Conservation (phyloP, 495 filamentous ascomycete species). For the Trichoderma parareesei region DNA sequence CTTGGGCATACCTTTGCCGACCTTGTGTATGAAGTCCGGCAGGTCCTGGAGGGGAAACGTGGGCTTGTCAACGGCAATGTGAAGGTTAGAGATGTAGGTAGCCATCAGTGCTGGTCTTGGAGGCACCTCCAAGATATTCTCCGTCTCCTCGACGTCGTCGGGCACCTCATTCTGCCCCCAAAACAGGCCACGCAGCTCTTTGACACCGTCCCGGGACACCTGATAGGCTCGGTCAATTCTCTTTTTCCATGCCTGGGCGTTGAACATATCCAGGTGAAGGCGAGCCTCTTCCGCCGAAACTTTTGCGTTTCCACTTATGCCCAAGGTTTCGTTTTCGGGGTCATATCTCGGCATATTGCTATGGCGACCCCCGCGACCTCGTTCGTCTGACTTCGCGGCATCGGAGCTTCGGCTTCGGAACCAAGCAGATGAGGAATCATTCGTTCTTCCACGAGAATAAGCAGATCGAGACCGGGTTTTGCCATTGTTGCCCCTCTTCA, state of each 20-base stretch:
- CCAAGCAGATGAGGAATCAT: constrained; percentile 23
- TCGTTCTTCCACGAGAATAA: constrained; percentile 34
- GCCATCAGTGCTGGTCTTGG: constrained; percentile 80
- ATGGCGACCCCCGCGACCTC: constrained; percentile 18
- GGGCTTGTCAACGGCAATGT: constrained; percentile 83
- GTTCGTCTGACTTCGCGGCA: constrained; percentile 27
- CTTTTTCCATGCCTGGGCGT: constrained; percentile 86
- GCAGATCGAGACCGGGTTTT: constrained; percentile 42
- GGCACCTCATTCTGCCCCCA: constrained; percentile 77
- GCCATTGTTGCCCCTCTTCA: constrained; percentile 38
- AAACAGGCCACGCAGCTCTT: constrained; percentile 70
- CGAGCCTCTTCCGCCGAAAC: constrained; percentile 67
- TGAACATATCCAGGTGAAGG: constrained; percentile 65
- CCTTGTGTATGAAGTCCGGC: constrained; percentile 71
- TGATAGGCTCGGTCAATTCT: constrained; percentile 72
- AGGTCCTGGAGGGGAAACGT: constrained; percentile 77
- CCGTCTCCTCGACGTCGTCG: constrained; percentile 69
- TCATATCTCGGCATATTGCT: constrained; percentile 54
- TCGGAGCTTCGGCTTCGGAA: constrained; percentile 49
- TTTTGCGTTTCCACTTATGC: constrained; percentile 58
- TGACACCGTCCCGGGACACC: constrained; percentile 63
- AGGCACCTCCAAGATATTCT: constrained; percentile 79
- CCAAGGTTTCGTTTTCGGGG: constrained; percentile 58
- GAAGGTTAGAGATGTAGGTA: constrained; percentile 72
- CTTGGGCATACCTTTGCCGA: constrained; percentile 92